These are phyloP conservation scores for Lactarius sp. DNA, from an alignment of 768 basidiomycete species.

Conservation along the genomic window DNA sequence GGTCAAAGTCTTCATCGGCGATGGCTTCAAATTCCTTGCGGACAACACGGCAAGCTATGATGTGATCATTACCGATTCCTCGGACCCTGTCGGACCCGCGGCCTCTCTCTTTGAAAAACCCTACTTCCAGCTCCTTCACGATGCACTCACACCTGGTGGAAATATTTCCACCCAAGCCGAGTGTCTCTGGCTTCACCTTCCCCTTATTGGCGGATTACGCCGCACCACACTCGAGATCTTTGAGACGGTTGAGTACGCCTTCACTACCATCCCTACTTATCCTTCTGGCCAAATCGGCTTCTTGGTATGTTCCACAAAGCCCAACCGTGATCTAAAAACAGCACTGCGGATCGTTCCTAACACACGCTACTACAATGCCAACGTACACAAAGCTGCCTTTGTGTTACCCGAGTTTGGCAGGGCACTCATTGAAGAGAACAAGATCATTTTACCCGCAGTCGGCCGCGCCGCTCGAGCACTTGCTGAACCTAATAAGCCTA, in stretches of 20 bases:
- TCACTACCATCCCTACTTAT: constrained; percentile 95
- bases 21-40: constrained; percentile 94
- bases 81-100: constrained; percentile 95
- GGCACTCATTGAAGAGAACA: constrained; percentile 65
- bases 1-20: constrained; percentile 83
- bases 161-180: constrained; percentile 96
- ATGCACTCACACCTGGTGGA: constrained; percentile 84
- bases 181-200: constrained; percentile 90
- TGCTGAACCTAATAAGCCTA: constrained; percentile 41
- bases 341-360: constrained; percentile 66
- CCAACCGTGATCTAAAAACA: constrained; percentile 59
- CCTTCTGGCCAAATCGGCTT: constrained; percentile 98
- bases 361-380: constrained; percentile 81
- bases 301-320: constrained; percentile 79
- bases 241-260: constrained; percentile 83
- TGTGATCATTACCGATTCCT: constrained; percentile 98
- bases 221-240: constrained; percentile 69
- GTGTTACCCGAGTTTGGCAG: constrained; percentile 90
- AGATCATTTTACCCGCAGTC: constrained; percentile 67
- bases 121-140: constrained; percentile 92
- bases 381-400: constrained; percentile 79
- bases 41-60: constrained; percentile 88
- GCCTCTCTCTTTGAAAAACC: constrained; percentile 92
- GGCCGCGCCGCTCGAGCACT: constrained; percentile 54
- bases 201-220: constrained; percentile 74